Evolutionary conservation across 352 stramenopile genomes (phyloP).

Genomic region (Pythium volutum): DNA sequence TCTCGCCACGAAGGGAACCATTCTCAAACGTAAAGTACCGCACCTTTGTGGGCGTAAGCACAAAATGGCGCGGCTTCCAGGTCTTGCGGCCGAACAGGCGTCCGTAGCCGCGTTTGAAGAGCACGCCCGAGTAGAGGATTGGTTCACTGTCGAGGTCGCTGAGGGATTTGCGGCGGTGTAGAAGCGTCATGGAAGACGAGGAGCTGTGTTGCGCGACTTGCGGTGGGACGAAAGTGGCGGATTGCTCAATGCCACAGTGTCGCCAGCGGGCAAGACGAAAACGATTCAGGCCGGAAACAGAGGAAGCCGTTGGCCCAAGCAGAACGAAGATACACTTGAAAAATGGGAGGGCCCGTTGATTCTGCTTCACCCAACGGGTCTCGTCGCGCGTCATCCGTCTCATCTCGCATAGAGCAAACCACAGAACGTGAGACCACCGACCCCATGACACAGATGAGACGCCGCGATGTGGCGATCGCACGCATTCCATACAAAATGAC

Average conservation of each 20-base stretch:
- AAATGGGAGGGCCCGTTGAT: too few relatives aligned
- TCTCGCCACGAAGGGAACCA: slow-evolving; percentile 65
- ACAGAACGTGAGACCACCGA: too few relatives aligned
- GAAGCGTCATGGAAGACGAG: neutral
- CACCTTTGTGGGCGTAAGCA: slow-evolving; percentile 54
- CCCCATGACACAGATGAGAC: too few relatives aligned
- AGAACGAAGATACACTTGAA: too few relatives aligned
- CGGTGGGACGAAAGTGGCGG: neutral
- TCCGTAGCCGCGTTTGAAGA: slow-evolving; percentile 74
- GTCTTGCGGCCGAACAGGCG: slow-evolving; percentile 61
- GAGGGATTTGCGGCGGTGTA: neutral
- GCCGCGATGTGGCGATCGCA: too few relatives aligned
- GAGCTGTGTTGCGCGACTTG: neutral
- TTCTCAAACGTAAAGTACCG: slow-evolving; percentile 83
- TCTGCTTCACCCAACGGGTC: too few relatives aligned
- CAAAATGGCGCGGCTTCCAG: slow-evolving; percentile 83
- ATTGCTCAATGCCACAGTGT: neutral
- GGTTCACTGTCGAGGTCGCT: neutral
- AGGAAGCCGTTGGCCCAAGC: too few relatives aligned
- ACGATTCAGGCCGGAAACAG: too few relatives aligned
- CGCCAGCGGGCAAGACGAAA: too few relatives aligned
- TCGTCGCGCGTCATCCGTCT: too few relatives aligned
- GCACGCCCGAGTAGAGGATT: slow-evolving; percentile 57
- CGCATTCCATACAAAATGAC: too few relatives aligned
- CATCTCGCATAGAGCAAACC: too few relatives aligned